Evolutionary conservation across 2,329 filamentous ascomycete genomes (phyloP), one percentile per base, ranked within the genome.

Genomic region (Cladosporium cucumerinum): DNA sequence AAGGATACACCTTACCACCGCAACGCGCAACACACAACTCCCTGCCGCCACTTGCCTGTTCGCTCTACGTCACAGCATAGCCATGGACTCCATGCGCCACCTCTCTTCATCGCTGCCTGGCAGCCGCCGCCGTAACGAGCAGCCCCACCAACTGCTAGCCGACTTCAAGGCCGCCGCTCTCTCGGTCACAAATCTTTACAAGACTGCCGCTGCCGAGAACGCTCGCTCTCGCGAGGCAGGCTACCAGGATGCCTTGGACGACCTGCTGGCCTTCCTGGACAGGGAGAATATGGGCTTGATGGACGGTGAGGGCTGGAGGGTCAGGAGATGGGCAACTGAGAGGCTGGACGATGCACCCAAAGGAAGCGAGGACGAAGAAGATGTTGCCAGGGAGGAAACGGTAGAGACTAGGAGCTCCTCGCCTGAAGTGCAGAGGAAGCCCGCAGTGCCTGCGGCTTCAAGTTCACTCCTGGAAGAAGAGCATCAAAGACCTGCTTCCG

Each of bases 141-240:
- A 71, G 28, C 65, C 78, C 72, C 52, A 72, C 67, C 66, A 82
- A 74, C 87, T 97, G 57, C 87, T 97, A 65, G 89, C 94, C 71
- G 89, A 92, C 65, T 99, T 99, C 84, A 95, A 93, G 78, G 88
- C 90, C 18, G 95, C 95, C 36, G 95, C 95, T 23, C 84, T 97
- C 36, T 96, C 93, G 6, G 93, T 98, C 63, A 98, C 95, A 57
- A 97, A 96, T 74, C 87, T 99, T 16, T 98, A 98, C 82, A 97
- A 97, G 79, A 93, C 89, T 46, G 94, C 94, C 3, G 89, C 91
- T 14, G 84, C 87, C 34, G 90, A 91, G 57, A 89, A 95, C 75
- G 84, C 89, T 58, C 88, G 89, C 72, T 88, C 92, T 55, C 87
- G 91, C 58, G 81, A 86, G 59, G 89, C 93, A 46, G 95, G 95